A percentile compares a stretch with the other conserved stretches of the same genome.
Evolutionary conservation across 2,329 filamentous ascomycete species (phyloP).

Genomic region (Diaporthe destruens): DNA sequence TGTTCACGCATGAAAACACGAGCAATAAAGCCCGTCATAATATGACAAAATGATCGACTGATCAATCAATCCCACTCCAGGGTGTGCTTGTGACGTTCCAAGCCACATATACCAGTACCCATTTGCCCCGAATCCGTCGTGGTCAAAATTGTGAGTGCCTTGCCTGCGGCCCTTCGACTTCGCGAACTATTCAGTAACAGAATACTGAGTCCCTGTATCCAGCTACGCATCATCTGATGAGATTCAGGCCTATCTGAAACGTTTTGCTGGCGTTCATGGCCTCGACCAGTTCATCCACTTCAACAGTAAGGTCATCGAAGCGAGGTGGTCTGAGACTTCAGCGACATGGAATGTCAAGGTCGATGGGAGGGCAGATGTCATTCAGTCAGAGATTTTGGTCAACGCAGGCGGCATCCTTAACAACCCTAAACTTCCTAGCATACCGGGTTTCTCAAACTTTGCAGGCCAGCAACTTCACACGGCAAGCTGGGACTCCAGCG

Average conservation of each 20-base stretch:
- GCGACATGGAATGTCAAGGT: neutral
- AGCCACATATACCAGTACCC: slow-evolving; percentile 58
- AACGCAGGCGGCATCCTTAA: slow-evolving; percentile 54
- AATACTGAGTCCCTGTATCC: neutral
- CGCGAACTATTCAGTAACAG: neutral
- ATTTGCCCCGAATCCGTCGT: slow-evolving; percentile 57
- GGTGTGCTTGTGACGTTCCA: slow-evolving; percentile 58
- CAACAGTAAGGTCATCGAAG: slow-evolving; percentile 6
- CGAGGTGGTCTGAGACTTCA: slow-evolving; percentile 1
- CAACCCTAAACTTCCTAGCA: slow-evolving; percentile 7
- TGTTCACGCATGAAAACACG: neutral
- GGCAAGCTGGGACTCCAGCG: slow-evolving; percentile 7
- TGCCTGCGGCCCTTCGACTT: neutral
- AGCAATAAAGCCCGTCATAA: neutral
- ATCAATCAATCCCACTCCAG: slow-evolving; percentile 33
- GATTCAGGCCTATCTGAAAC: neutral
- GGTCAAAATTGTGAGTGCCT: slow-evolving; percentile 55
- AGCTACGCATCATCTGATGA: slow-evolving; percentile 22
- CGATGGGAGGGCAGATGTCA: neutral
- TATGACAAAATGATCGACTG: neutral
- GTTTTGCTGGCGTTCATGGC: neutral
- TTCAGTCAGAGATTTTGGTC: slow-evolving; percentile 53
- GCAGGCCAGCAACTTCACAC: slow-evolving; percentile 48
- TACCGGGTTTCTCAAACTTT: slow-evolving; percentile 53
- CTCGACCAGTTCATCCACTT: neutral